Evolutionary conservation across 2,329 filamentous ascomycete species (phyloP), one percentile per base, ranked within the genome.

Genomic region (Bretziella fagacearum): DNA sequence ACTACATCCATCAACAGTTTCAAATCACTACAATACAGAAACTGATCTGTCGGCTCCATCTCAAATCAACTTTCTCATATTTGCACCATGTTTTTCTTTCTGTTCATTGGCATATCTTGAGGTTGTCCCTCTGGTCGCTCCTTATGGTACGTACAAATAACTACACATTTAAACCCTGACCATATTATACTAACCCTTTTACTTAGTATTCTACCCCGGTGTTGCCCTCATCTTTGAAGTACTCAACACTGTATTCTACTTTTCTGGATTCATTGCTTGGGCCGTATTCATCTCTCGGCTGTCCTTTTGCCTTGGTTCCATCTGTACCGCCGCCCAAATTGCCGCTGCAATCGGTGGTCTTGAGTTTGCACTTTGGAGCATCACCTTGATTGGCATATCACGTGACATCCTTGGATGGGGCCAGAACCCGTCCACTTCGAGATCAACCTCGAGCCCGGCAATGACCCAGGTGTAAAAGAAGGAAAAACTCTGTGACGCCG

Each of bases 181-280:
- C n/a, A n/a, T n/a, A n/a, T n/a, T n/a, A n/a, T n/a, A 25, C 17
- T 15, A 44, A 42, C 42, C 26, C 23, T 26, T 13, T 1, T 8
- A n/a, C 18, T 15, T n/a, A 67, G 63, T 62, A 32, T 65, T 66
- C 27, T 65, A 73, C 56, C 66, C 70, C 25, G 69, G 67, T 52
- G 64, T 61, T 8, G 62, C 65, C 35, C 56, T 77, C 27, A 63
- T 59, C 22, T 52, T 76, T 51, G 73, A 77, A 54, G 55, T 62
- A 27, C 47, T 64, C 54, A 77, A 75, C 57, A 61, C 66, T 3
- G 52, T 75, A 48, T 69, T 77, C 56, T 75, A 74, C 61, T 72
- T 78, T 57, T 63, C 66, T 17, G 73, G 73, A 48, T 77, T 77
- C 60, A 65, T 75, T 54, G 71, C 71, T 7, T 65, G 77, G 17